A percentile compares a stretch with the other conserved stretches of the same genome.
These are phyloP conservation scores for Apostasia shenzhenica DNA, from an alignment of 106 monocot species.

Conservation along the genomic window DNA sequence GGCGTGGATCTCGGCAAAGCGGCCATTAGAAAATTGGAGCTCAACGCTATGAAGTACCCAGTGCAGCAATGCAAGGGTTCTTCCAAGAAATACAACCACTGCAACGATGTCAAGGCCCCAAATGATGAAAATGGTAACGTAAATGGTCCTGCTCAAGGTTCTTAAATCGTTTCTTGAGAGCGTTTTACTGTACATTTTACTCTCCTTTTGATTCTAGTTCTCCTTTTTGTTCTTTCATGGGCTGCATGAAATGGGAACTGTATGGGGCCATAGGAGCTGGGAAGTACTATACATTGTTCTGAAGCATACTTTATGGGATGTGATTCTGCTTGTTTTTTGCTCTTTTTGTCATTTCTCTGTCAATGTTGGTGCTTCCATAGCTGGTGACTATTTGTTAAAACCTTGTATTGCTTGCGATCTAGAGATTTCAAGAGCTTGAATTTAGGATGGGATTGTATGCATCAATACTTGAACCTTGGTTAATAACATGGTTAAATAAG, in stretches of 20 bases:
- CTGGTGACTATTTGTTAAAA: too few relatives aligned
- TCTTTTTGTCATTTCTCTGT: too few relatives aligned
- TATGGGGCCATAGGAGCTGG: not conserved
- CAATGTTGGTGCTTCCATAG: too few relatives aligned
- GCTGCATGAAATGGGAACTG: not conserved
- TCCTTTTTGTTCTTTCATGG: not conserved
- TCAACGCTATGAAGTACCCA: slow-evolving; percentile 80
- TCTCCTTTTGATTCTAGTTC: not conserved
- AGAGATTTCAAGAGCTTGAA: too few relatives aligned
- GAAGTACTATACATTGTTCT: not conserved
- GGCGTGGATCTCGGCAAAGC: slow-evolving; percentile 74
- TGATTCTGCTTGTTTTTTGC: not conserved
- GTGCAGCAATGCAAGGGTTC: slow-evolving; percentile 48
- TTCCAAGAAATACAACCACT: slow-evolving; percentile 27
- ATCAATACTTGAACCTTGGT: too few relatives aligned
- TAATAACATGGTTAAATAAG: too few relatives aligned
- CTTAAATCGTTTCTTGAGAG: too few relatives aligned
- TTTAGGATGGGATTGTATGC: too few relatives aligned
- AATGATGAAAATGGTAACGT: slow-evolving; percentile 4
- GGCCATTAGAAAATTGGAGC: slow-evolving; percentile 61
- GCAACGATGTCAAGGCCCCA: not conserved
- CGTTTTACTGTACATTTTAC: too few relatives aligned
- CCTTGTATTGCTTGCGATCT: too few relatives aligned
- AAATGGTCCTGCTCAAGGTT: not conserved
- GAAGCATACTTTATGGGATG: not conserved